Evolutionary conservation across 257 asterid genomes (phyloP), one percentile per base, ranked within the genome.

Genomic region (Solanum arcanum): DNA sequence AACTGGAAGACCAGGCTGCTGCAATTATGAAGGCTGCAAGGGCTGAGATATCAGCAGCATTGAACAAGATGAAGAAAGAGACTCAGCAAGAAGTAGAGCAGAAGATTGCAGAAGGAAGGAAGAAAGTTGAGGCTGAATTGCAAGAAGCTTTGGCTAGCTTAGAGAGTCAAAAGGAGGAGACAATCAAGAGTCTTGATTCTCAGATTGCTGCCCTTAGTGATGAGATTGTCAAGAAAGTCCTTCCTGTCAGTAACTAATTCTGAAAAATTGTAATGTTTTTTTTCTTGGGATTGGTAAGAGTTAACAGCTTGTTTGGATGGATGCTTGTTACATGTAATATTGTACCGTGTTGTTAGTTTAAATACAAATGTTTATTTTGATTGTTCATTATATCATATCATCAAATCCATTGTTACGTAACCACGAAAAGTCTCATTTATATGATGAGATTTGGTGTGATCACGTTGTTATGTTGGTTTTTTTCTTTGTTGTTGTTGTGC

Each of bases 51-150:
- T 88, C 99, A 35, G 95, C 96, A 46, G 97, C 98, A 64, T 90
- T 96, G 83, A 95, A 92, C 90, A 95, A 94, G 95, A 95, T 96
- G 99, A 95, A 94, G 97, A 96, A 92, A 91, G 99, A 96, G 90
- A 93, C 98, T 77, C 98, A 95, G 92, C 33, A 62, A 13, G 99
- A 96, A 91, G 98, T 97, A 84, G 99, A 97, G 87, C 86, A 89
- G 94, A 94, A 92, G 89, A 44, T 95, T 72, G 94, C 93, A 25
- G 98, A 93, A 89, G 98, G 98, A 13, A 86, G 98, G 91, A 91
- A 90, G 98, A 97, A 86, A 92, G 90, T 97, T 75, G 99, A 97
- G 91, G 92, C 90, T 10, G 99, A 97, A 92, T 90, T 97, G 90
- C 93, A 89, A 75, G 99, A 95, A 90, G 99, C 99, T 5, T 76